These are phyloP conservation scores for Aspergillus fumigatiaffinis DNA, from an alignment of 2,329 filamentous ascomycete genomes.

Conservation along the genomic window DNA sequence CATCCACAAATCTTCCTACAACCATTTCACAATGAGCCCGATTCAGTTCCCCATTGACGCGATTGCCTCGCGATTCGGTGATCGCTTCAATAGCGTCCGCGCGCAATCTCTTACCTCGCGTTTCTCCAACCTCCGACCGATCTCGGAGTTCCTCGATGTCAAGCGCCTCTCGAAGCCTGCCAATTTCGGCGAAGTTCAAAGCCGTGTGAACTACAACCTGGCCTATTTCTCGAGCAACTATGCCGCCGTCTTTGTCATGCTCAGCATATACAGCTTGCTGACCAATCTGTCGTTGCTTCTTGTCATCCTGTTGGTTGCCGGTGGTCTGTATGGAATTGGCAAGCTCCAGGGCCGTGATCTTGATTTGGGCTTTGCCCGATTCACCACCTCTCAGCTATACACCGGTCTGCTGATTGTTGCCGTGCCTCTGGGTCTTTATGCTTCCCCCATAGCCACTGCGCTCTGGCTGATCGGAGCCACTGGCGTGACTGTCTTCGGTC, in stretches of 20 bases:
- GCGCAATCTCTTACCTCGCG: conserved; percentile 73
- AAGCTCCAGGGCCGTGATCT: conserved; percentile 86
- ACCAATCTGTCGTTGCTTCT: conserved; percentile 85
- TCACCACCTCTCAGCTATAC: conserved; percentile 90
- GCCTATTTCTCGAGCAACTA: conserved; percentile 99
- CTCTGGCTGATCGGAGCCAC: conserved; percentile 96
- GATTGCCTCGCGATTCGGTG: conserved; percentile 86
- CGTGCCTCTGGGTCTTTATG: conserved; percentile 78
- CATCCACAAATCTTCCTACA: background rate
- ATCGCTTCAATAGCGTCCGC: conserved; percentile 80
- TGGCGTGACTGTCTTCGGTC: conserved; percentile 88
- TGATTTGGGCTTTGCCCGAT: conserved; percentile 75
- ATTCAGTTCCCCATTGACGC: conserved; percentile 91
- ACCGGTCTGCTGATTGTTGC: conserved; percentile 78
- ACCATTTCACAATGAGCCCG: conserved; percentile 62
- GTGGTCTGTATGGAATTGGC: conserved; percentile 86
- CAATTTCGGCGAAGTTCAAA: conserved; percentile 87
- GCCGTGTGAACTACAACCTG: conserved; percentile 93
- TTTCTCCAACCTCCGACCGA: conserved; percentile 86
- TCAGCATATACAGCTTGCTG: conserved; percentile 90
- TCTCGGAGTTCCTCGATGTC: conserved; percentile 92
- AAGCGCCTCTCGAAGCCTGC: conserved; percentile 92
- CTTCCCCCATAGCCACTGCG: conserved; percentile 77
- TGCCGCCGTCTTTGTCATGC: conserved; percentile 86
- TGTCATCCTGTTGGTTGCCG: conserved; percentile 82